A percentile compares a stretch with the other conserved stretches of the same genome.
phyloP scores from a whole-genome alignment of 345 rosid genomes.

The Syzygium aqueum region DNA sequence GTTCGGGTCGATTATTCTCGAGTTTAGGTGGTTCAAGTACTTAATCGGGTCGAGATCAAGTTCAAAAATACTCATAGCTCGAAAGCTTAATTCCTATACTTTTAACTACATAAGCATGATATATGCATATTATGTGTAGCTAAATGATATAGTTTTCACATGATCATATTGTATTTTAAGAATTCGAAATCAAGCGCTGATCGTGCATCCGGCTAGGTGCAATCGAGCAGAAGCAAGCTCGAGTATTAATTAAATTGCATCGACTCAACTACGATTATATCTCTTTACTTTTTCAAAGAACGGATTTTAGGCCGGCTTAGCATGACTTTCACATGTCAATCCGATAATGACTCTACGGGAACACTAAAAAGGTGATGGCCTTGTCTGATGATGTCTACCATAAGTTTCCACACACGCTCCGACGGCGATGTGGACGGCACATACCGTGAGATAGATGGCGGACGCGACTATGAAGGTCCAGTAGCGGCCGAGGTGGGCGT shows the following conservation, averaged over 20 bases:
- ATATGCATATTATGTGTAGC: not conserved
- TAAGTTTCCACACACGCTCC: not conserved
- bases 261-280: not conserved
- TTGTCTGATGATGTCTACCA: not conserved
- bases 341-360: not conserved
- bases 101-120: not conserved
- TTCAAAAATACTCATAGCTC: not conserved
- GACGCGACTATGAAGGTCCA: conserved; percentile 56
- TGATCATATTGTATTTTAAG: not conserved
- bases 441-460: conserved; percentile 48
- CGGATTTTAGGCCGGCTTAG: not conserved
- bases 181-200: not conserved
- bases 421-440: not conserved
- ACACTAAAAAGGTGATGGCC: not conserved
- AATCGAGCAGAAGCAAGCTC: not conserved
- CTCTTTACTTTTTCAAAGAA: not conserved
- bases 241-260: not conserved
- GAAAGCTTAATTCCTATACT: not conserved
- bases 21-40: not conserved
- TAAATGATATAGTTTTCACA: not conserved
- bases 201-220: not conserved
- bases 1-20: not conserved
- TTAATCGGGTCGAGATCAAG: not conserved
- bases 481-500: conserved; percentile 84
- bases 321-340: not conserved